Evolutionary conservation across 306 rosid genomes (phyloP).

Genomic region (Acacia acuminata): DNA sequence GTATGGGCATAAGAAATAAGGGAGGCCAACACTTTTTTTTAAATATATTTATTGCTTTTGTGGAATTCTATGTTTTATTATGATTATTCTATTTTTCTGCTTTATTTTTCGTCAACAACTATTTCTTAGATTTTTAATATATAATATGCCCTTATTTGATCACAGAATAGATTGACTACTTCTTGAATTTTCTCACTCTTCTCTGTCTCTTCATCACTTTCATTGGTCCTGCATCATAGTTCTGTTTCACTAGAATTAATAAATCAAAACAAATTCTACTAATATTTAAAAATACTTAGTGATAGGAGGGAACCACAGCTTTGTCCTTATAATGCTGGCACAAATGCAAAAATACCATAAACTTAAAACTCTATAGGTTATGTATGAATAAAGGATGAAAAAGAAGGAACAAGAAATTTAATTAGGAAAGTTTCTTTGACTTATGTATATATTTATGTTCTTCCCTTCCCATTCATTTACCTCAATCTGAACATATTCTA

Average conservation of each 20-base stretch:
- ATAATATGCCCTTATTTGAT: neutral
- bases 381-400: neutral
- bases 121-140: neutral
- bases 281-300: neutral
- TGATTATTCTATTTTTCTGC: neutral
- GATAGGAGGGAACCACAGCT: neutral
- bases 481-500: neutral
- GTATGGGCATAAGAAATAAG: neutral
- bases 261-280: neutral
- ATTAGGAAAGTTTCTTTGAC: neutral
- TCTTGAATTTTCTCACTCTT: neutral
- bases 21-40: neutral
- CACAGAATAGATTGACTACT: neutral
- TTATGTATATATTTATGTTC: neutral
- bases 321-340: neutral
- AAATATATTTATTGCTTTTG: neutral
- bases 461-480: neutral
- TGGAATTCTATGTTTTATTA: neutral
- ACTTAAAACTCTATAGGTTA: neutral
- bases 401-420: neutral
- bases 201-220: neutral
- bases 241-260: neutral
- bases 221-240: neutral
- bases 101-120: neutral
- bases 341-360: conserved; percentile 18